Percentiles rank a stretch among this genome's conserved stretches.
Conservation (phyloP, 768 basidiomycete species). For the Lactifluus echinatus region DNA sequence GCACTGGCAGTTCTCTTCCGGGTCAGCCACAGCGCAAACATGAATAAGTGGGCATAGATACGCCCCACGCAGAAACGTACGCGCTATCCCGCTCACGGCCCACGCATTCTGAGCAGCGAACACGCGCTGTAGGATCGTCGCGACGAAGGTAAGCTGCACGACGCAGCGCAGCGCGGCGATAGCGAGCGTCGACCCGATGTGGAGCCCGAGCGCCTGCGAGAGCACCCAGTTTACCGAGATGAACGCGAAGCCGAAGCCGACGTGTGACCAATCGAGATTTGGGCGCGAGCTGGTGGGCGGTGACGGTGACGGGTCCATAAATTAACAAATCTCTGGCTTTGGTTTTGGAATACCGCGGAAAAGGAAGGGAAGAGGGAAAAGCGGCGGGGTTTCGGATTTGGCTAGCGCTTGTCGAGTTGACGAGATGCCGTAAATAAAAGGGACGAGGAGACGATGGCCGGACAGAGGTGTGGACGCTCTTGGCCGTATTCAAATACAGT, state of each 20-base stretch:
- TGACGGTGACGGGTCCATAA: slow-evolving; percentile 29
- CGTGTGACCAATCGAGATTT: slow-evolving; percentile 60
- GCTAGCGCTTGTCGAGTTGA: no score
- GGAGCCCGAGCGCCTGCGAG: slow-evolving; percentile 57
- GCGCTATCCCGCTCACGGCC: slow-evolving; percentile 64
- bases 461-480: no score
- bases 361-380: no score
- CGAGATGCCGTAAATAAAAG: no score
- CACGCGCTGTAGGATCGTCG: slow-evolving; percentile 57
- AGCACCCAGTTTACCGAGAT: slow-evolving; percentile 62
- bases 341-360: no score
- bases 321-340: no score
- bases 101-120: slow-evolving; percentile 70
- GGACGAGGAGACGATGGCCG: no score
- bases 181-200: slow-evolving; percentile 57
- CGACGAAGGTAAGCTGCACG: slow-evolving; percentile 69
- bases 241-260: slow-evolving; percentile 66
- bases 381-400: neutral
- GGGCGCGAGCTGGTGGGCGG: slow-evolving; percentile 21
- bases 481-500: no score
- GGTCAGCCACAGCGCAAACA: neutral
- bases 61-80: slow-evolving; percentile 34
- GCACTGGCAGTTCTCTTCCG: slow-evolving; percentile 31
- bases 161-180: slow-evolving; percentile 68
- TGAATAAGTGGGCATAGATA: no score